A percentile compares a stretch with the other conserved stretches of the same genome.
Conservation (phyloP, 2,329 filamentous ascomycete species). For the Keithomyces neogunnii region DNA sequence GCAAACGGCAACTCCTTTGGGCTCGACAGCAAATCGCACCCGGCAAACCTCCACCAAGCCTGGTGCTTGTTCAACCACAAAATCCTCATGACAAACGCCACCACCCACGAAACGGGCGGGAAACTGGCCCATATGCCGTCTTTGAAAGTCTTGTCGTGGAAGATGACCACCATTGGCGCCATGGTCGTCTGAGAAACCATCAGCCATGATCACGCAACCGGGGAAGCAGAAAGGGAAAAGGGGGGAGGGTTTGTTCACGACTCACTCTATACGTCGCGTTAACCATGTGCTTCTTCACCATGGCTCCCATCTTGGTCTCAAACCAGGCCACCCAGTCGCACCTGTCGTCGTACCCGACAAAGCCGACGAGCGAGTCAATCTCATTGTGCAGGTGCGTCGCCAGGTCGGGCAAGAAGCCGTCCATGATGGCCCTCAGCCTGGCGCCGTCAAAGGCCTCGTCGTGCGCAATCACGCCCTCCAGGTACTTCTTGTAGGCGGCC, state of each 20-base stretch:
- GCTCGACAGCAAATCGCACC: constrained; percentile 19
- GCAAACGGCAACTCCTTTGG: constrained; percentile 28
- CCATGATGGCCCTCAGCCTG: constrained; percentile 21
- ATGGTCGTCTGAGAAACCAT: constrained; percentile 11
- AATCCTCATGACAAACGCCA: constrained; percentile 22
- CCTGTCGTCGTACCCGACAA: constrained; percentile 25
- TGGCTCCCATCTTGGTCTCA: constrained; percentile 9
- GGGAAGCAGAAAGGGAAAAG: too few relatives aligned
- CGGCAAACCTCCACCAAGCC: constrained; percentile 27
- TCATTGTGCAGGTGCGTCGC: constrained; percentile 29
- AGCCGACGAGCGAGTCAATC: constrained; percentile 25
- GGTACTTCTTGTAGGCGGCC: constrained; percentile 21
- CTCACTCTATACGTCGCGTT: constrained; percentile 11
- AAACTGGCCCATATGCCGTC: constrained; percentile 17
- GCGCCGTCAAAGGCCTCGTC: constrained; percentile 22
- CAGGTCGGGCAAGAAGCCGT: constrained; percentile 26
- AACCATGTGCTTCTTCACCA: constrained; percentile 10
- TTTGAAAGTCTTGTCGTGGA: constrained; percentile 19
- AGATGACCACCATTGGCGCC: constrained; percentile 15
- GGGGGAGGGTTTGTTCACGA: not conserved
- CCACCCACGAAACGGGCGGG: constrained; percentile 19
- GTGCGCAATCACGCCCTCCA: constrained; percentile 17
- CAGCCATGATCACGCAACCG: not conserved
- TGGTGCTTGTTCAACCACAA: constrained; percentile 24
- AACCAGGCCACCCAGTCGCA: constrained; percentile 25